Evolutionary conservation across 176 grass and related monocot species (phyloP), one percentile per base, ranked within the genome.

Genomic region (Olyra latifolia): DNA sequence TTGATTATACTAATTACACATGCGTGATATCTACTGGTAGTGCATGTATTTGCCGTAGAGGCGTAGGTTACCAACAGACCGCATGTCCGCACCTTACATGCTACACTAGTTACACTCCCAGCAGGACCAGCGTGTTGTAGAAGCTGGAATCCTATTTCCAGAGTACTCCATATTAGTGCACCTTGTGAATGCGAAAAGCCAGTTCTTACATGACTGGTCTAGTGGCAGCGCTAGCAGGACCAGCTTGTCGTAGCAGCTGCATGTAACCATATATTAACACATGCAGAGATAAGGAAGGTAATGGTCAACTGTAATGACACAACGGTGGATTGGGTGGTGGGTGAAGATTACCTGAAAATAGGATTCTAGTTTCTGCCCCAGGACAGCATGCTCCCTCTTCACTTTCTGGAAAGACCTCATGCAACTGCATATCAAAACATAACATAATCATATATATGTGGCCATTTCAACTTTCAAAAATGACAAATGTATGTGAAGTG

Each of bases 361-460:
- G 66, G 91, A 87, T 79, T 99, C 97, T 62, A 99, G 78, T 78
- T 99, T 99, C 72, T 96, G 87, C 72, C 88, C 91, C 75, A 99
- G 71, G 71, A 53, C 42, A 60, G 76, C 77, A 56, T 99, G 97
- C 79, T 99, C 97, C 79, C 87, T 93, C 86, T 99, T 96, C 65
- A 95, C 71, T 83, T 91, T 93, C 79, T 93, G 93, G 78, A 93
- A 91, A 62, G 88, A 99, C 76, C 50, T 87, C 72, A 77, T 63
- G 77, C 97, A 99, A 80, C 97, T 99, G 93, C 72, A 89, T 57
- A 77, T 9, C 41, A 63, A 44, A 87, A 72, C 23, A 67, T 30
- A 61, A 20, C 47, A 86, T 41, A 30, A 4, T 27, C n/a, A 57
- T 56, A 52, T 73, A 77, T 24, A 60, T n/a, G 27, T 45, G n/a